Evolutionary conservation across 2,329 filamentous ascomycete genomes (phyloP).

Genomic region (Epichloe hybrida): DNA sequence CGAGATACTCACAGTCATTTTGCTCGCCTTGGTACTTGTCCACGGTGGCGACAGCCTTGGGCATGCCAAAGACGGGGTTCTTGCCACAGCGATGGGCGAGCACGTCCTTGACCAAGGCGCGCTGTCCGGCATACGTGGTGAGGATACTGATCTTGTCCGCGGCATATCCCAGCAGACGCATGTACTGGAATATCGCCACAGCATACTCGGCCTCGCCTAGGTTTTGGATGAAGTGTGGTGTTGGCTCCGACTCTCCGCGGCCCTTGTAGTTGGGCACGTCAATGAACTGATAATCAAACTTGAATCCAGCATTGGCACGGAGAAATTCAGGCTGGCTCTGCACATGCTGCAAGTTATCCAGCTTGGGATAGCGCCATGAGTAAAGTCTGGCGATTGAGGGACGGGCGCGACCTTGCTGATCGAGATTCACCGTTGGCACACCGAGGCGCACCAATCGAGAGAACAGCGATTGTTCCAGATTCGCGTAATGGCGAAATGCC

Average conservation of each 20-base stretch:
- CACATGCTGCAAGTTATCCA: conserved; percentile 69
- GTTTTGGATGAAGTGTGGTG: conserved; percentile 92
- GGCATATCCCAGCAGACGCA: conserved; percentile 89
- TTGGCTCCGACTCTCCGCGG: conserved; percentile 74
- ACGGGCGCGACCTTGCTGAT: conserved; percentile 85
- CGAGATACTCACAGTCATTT: conserved; percentile 73
- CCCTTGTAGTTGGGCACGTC: conserved; percentile 90
- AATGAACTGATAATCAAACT: conserved; percentile 93
- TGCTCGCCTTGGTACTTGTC: conserved; percentile 99
- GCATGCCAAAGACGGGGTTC: conserved; percentile 76
- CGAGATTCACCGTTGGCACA: conserved; percentile 79
- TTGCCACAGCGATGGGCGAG: conserved; percentile 69
- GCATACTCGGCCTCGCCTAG: conserved; percentile 94
- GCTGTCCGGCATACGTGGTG: conserved; percentile 86
- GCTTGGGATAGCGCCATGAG: conserved; percentile 76
- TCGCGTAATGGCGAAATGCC: conserved; percentile 88
- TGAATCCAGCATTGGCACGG: conserved; percentile 79
- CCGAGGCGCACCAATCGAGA: conserved; percentile 79
- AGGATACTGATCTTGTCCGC: conserved; percentile 74
- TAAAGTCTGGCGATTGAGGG: conserved; percentile 81
- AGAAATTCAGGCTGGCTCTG: conserved; percentile 57
- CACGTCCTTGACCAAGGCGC: conserved; percentile 78
- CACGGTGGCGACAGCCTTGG: conserved; percentile 85
- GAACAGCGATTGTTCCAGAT: conserved; percentile 92
- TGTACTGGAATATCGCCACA: conserved; percentile 91